Evolutionary conservation across 306 rosid species (phyloP), one percentile per base, ranked within the genome.

Genomic region (Castanopsis chinensis): DNA sequence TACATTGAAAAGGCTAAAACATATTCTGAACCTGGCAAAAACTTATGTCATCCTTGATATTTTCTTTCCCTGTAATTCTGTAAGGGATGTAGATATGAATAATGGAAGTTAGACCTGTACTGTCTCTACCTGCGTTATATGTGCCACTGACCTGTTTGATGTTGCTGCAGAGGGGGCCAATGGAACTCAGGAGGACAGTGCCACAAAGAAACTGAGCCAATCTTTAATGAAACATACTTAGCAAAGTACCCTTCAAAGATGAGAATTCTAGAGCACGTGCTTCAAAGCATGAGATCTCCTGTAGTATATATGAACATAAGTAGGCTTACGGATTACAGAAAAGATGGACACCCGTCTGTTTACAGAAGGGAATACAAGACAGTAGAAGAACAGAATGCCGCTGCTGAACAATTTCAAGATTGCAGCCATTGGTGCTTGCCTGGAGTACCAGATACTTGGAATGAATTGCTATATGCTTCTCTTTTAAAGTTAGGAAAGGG

Each of bases 151-250:
- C 57, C 28, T 77, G 20, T 75, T 49, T 71, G 49, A 82, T 74
- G 28, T 86, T 79, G 55, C 77, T 85, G 88, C 90, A 96, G 99
- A 19, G 94, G 98, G 69, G 99, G 99, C 51, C 94, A 86, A 53
- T 96, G 99, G 99, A 93, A 96, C 77, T 93, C 99, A 2, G 97
- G 99, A 57, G 99, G 99, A 72, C 92, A 89, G 56, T 96, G 99
- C 85, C 86, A 87, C 86, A 86, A 84, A 79, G 98, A 95, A 84
- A 84, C 83, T 1, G 93, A 90, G 58, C 99, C 98, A 27, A 93
- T 96, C 81, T 80, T 75, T n/a, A 89, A 88, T 54, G 71, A 77
- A 72, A 69, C 85, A 41, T 87, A 83, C 72, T 75, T 96, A 27
- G 76, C 78, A 14, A 92, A 90, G 32, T 87, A 95, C 84, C 91